Evolutionary conservation across 306 rosid species (phyloP).

Genomic region (Echinosophora koreensis): DNA sequence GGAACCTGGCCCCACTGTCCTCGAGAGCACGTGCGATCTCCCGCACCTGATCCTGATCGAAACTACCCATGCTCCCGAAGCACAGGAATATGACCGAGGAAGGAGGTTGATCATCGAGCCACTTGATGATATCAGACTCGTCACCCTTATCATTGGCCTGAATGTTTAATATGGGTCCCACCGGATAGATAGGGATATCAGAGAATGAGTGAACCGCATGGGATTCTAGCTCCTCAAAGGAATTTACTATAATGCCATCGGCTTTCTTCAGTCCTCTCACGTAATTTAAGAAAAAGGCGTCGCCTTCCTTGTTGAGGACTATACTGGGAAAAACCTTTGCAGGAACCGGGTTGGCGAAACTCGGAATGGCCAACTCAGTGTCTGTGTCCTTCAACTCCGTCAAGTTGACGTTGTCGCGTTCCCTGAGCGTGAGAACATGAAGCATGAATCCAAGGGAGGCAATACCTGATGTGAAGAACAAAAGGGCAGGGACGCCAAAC

Average conservation of each 20-base stretch:
- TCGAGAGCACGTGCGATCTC: slow-evolving; percentile 50
- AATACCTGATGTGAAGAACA: slow-evolving; percentile 57
- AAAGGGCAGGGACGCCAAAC: slow-evolving; percentile 54
- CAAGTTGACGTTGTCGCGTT: slow-evolving; percentile 29
- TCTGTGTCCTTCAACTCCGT: slow-evolving; percentile 8
- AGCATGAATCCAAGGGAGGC: slow-evolving; percentile 47
- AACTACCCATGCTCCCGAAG: slow-evolving; percentile 52
- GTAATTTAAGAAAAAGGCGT: neutral
- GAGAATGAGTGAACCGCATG: slow-evolving; percentile 47
- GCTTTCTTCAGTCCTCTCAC: slow-evolving; percentile 33
- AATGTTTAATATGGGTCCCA: slow-evolving; percentile 63
- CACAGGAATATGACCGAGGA: slow-evolving; percentile 68
- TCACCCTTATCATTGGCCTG: neutral
- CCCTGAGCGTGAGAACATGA: slow-evolving; percentile 51
- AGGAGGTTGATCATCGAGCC: slow-evolving; percentile 73
- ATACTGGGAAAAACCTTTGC: slow-evolving; percentile 28
- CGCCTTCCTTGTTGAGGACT: slow-evolving; percentile 15
- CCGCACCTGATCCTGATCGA: slow-evolving; percentile 41
- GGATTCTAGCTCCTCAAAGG: slow-evolving; percentile 59
- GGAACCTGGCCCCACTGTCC: slow-evolving; percentile 45
- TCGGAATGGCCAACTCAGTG: slow-evolving; percentile 33
- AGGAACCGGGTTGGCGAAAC: slow-evolving; percentile 53
- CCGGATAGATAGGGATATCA: slow-evolving; percentile 48
- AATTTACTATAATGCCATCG: slow-evolving; percentile 64
- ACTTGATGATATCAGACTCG: slow-evolving; percentile 40